Conservation (phyloP, 73 alveolate species). For the Effrenium voratum region DNA sequence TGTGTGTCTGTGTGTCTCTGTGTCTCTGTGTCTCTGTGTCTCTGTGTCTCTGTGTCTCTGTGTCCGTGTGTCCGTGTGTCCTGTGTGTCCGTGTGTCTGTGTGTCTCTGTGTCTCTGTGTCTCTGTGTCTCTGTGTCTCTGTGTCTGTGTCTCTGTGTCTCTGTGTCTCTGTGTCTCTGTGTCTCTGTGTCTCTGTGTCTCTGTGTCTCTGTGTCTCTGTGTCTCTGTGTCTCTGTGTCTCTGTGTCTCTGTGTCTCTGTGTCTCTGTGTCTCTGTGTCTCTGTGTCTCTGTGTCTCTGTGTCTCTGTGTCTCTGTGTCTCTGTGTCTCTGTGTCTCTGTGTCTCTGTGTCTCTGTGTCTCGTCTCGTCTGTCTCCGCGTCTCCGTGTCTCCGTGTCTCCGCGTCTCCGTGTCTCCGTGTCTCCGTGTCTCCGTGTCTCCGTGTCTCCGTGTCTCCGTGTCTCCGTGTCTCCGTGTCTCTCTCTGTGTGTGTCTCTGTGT, state of each 20-base stretch:
- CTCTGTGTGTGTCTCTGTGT: conserved; percentile 13
- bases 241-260: neutral
- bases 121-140: conserved; percentile 22
- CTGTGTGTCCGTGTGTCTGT: conserved; percentile 5
- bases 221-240: neutral
- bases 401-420: neutral
- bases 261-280: neutral
- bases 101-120: conserved; percentile 26
- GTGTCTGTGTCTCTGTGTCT: conserved; percentile 32
- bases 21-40: conserved; percentile 12
- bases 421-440: neutral
- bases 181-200: conserved; percentile 31
- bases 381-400: conserved; percentile 1
- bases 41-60: conserved; percentile 22
- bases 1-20: conserved; percentile 1
- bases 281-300: neutral
- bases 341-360: neutral
- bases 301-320: neutral
- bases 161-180: conserved; percentile 36
- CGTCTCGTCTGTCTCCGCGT: neutral
- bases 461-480: conserved; percentile 26
- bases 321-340: neutral
- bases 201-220: conserved; percentile 29
- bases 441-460: conserved; percentile 15
- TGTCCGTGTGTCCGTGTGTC: conserved; percentile 15